phyloP scores from a whole-genome alignment of 495 filamentous ascomycete species.

The Xylaria curta region DNA sequence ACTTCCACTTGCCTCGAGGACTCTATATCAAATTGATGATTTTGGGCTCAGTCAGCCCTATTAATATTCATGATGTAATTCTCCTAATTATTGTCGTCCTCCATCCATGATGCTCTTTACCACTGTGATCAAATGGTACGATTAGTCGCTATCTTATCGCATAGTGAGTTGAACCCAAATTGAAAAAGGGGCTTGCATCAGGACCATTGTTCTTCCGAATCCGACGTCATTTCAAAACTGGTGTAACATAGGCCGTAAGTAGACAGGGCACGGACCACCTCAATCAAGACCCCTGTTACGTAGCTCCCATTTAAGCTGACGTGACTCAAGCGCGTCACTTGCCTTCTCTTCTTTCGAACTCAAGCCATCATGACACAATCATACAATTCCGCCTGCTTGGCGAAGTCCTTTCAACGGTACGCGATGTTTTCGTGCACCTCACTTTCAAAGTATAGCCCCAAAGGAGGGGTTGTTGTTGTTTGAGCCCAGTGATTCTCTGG shows the following conservation, averaged over 20 bases:
- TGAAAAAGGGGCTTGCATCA: constrained; percentile 19
- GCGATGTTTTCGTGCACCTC: constrained; percentile 39
- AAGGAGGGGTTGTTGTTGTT: constrained; percentile 68
- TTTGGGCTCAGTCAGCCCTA: neutral
- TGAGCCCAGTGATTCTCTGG: constrained; percentile 50
- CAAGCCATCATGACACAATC: constrained; percentile 37
- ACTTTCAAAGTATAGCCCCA: constrained; percentile 70
- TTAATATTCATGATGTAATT: neutral
- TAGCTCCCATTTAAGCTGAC: constrained; percentile 20
- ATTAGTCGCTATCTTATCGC: neutral
- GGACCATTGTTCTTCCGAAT: constrained; percentile 28
- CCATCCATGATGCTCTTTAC: neutral
- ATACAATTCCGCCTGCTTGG: constrained; percentile 37
- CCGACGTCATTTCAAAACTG: neutral
- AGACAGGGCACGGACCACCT: constrained; percentile 2
- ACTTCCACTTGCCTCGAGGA: neutral
- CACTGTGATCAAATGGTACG: neutral
- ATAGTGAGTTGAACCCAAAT: neutral
- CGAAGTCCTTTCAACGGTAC: constrained; percentile 42
- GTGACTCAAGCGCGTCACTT: constrained; percentile 22
- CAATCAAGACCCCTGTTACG: neutral
- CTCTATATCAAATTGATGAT: constrained; percentile 1
- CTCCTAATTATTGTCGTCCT: neutral
- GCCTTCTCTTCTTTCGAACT: constrained; percentile 17
- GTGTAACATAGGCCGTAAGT: neutral